Percentiles rank a stretch among this genome's conserved stretches.
Conservation (phyloP, 352 stramenopile species). For the Pythium biforme region DNA sequence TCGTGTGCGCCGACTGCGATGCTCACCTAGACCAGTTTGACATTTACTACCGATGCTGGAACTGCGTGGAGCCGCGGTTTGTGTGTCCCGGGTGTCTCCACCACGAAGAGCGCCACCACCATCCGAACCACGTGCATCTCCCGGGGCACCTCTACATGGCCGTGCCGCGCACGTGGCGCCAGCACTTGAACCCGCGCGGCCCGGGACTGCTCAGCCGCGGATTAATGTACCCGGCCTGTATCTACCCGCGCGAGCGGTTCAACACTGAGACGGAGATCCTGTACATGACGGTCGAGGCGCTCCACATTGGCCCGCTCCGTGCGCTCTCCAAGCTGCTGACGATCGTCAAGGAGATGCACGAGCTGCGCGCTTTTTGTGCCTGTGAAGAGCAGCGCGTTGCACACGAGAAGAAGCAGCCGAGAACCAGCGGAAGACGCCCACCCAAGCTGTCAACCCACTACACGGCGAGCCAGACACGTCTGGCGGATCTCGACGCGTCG, state of each 20-base stretch:
- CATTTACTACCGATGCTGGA: conserved; percentile 61
- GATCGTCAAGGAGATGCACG: conserved; percentile 56
- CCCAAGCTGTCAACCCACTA: conserved; percentile 59
- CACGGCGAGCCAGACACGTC: conserved; percentile 51
- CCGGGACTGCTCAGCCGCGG: conserved; percentile 35
- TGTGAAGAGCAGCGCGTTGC: conserved; percentile 57
- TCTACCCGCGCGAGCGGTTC: conserved; percentile 58
- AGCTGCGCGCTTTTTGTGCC: conserved; percentile 60
- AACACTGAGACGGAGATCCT: conserved; percentile 56
- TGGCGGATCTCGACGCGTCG: conserved; percentile 47
- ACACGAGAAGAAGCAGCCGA: conserved; percentile 30
- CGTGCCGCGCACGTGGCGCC: conserved; percentile 44
- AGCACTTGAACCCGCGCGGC: conserved; percentile 29
- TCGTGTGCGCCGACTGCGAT: conserved; percentile 15
- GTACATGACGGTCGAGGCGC: conserved; percentile 59
- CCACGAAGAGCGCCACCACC: conserved; percentile 45
- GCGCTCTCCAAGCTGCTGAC: conserved; percentile 52
- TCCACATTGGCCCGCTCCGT: conserved; percentile 65
- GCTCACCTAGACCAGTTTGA: conserved; percentile 28
- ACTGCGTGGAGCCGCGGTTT: conserved; percentile 52
- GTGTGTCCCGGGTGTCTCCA: conserved; percentile 47
- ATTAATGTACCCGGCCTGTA: conserved; percentile 47
- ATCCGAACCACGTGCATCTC: conserved; percentile 52
- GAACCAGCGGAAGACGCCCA: conserved; percentile 4
- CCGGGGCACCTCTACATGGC: conserved; percentile 71